Percentiles rank a stretch among this genome's conserved stretches.
These are phyloP conservation scores for Ruellia speciosa DNA, from an alignment of 305 asterid genomes.

Conservation along the genomic window DNA sequence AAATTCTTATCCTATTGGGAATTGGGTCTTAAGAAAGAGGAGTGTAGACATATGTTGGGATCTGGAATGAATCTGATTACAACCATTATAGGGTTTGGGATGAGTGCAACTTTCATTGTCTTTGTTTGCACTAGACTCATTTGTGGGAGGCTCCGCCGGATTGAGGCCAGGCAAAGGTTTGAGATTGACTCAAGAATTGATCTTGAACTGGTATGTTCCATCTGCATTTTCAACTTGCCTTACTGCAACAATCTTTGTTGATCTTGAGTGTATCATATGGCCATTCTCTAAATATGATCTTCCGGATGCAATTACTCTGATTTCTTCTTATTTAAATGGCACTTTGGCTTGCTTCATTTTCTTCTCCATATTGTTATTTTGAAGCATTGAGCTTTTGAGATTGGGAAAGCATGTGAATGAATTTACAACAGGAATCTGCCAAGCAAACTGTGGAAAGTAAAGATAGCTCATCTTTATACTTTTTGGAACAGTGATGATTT, in stretches of 20 bases:
- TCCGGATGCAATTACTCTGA: too few relatives aligned
- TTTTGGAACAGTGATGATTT: too few relatives aligned
- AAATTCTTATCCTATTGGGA: slow-evolving; percentile 1
- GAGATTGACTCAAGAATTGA: slow-evolving; percentile 64
- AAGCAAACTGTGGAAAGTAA: too few relatives aligned
- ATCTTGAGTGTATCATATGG: slow-evolving; percentile 8
- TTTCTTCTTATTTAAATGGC: too few relatives aligned
- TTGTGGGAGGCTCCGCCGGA: slow-evolving; percentile 62
- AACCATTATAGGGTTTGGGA: slow-evolving; percentile 80
- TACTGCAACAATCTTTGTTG: neutral
- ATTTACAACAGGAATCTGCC: too few relatives aligned
- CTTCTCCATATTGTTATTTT: too few relatives aligned
- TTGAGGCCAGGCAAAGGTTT: slow-evolving; percentile 56
- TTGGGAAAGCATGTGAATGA: too few relatives aligned
- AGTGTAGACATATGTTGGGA: slow-evolving; percentile 34
- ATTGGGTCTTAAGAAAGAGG: slow-evolving; percentile 26
- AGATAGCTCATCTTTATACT: too few relatives aligned
- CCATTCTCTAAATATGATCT: too few relatives aligned
- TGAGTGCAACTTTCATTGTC: slow-evolving; percentile 90
- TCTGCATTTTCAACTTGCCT: slow-evolving; percentile 3
- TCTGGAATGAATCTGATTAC: slow-evolving; percentile 76
- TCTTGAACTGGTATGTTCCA: slow-evolving; percentile 55
- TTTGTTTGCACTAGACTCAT: slow-evolving; percentile 78
- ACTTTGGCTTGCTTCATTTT: too few relatives aligned
- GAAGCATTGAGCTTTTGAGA: too few relatives aligned